These are phyloP conservation scores for Heritiera littoralis DNA, from an alignment of 345 rosid genomes.

Conservation along the genomic window DNA sequence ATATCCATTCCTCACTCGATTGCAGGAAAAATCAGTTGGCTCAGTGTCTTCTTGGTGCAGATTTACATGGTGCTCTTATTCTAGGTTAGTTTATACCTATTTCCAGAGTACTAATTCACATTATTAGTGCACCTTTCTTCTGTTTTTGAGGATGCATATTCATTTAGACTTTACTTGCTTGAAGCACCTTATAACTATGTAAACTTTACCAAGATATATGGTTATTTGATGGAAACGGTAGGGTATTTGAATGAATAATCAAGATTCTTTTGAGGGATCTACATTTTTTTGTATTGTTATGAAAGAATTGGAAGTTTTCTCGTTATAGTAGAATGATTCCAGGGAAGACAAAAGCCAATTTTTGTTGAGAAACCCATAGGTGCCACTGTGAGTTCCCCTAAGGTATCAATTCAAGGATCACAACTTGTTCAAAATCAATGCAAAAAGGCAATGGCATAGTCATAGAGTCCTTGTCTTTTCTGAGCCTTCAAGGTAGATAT, in stretches of 20 bases:
- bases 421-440: neutral
- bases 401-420: neutral
- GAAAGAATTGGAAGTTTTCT: slow-evolving; percentile 14
- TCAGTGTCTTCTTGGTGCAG: slow-evolving; percentile 51
- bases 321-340: slow-evolving; percentile 1
- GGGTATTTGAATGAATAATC: neutral
- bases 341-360: neutral
- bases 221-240: neutral
- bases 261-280: neutral
- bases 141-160: neutral
- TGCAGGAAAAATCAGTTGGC: slow-evolving; percentile 58
- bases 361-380: neutral
- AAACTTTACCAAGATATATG: neutral
- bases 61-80: slow-evolving; percentile 71
- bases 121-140: neutral
- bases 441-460: neutral
- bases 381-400: neutral
- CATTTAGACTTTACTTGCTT: neutral
- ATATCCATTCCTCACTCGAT: slow-evolving; percentile 10
- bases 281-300: neutral
- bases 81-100: slow-evolving; percentile 41
- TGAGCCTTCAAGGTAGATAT: neutral
- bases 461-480: neutral
- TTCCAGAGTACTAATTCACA: neutral
- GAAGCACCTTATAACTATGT: neutral